phyloP scores from a whole-genome alignment of 305 asterid genomes.

The Solanum aculeatissimum region DNA sequence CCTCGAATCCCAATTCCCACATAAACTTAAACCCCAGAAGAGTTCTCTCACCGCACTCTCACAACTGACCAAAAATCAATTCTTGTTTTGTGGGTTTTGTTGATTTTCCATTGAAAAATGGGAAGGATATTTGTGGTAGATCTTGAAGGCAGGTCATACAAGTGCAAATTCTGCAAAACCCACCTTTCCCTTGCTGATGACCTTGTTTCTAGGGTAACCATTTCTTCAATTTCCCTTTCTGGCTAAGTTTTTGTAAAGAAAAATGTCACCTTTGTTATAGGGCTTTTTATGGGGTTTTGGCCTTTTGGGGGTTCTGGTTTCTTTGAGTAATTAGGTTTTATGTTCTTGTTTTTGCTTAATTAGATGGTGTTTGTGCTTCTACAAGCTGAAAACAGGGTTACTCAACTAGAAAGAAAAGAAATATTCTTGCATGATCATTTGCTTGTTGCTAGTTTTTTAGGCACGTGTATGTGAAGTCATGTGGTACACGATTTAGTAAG shows the following conservation, averaged over 20 bases:
- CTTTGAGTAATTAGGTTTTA: not conserved
- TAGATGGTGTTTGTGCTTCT: not conserved
- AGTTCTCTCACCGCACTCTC: not conserved
- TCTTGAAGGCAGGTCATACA: conserved; percentile 63
- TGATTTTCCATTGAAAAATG: conserved; percentile 19
- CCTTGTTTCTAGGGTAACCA: conserved; percentile 45
- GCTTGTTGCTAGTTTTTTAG: not conserved
- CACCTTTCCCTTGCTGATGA: conserved; percentile 59
- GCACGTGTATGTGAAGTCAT: not conserved
- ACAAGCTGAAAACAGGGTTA: not conserved
- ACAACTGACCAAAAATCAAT: not conserved
- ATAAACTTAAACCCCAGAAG: not conserved
- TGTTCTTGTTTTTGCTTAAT: not conserved
- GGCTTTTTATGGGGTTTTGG: not conserved
- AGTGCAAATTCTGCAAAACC: conserved; percentile 79
- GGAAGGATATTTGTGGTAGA: conserved; percentile 73
- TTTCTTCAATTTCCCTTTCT: not conserved
- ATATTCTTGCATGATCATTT: not conserved
- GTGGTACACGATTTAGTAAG: too few relatives aligned
- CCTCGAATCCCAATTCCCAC: not conserved
- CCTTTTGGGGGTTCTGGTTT: not conserved
- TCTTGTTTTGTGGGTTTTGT: not conserved
- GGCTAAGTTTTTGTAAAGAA: not conserved
- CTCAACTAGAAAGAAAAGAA: not conserved
- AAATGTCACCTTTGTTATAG: too few relatives aligned